phyloP scores from a whole-genome alignment of 176 grass and related monocot genomes.

The Bonia amplexicaulis region DNA sequence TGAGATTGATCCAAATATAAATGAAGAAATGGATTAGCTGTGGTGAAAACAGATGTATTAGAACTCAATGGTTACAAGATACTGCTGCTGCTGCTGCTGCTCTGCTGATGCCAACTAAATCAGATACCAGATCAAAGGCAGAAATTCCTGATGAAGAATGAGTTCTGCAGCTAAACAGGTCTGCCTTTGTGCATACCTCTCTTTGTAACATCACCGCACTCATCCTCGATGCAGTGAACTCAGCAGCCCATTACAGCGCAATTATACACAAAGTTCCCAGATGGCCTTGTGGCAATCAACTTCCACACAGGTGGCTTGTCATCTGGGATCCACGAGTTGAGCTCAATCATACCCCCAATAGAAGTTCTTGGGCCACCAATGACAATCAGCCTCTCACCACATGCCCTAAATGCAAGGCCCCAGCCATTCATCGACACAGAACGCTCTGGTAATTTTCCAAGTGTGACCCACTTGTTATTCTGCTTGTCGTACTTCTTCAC shows the following conservation, averaged over 20 bases:
- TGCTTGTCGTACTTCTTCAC: slow-evolving; percentile 69
- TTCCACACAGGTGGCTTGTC: slow-evolving; percentile 50
- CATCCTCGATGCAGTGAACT: slow-evolving; percentile 30
- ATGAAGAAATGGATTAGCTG: slow-evolving; percentile 46
- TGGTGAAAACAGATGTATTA: slow-evolving; percentile 17
- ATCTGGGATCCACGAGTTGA: slow-evolving; percentile 75
- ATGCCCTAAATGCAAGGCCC: slow-evolving; percentile 85
- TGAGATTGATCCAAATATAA: slow-evolving; percentile 28
- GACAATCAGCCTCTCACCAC: slow-evolving; percentile 67
- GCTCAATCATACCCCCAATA: slow-evolving; percentile 61
- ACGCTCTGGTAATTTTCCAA: slow-evolving; percentile 65
- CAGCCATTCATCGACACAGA: slow-evolving; percentile 81
- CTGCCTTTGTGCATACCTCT: slow-evolving; percentile 25
- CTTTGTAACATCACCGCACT: neutral
- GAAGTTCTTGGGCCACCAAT: slow-evolving; percentile 62
- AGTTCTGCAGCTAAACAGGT: slow-evolving; percentile 15
- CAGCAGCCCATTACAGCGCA: slow-evolving; percentile 91
- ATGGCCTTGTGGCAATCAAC: slow-evolving; percentile 52
- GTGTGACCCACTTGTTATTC: slow-evolving; percentile 69
- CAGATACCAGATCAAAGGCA: slow-evolving; percentile 16
- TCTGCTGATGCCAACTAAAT: slow-evolving; percentile 29
- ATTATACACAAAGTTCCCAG: slow-evolving; percentile 85
- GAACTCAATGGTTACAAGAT: slow-evolving; percentile 31
- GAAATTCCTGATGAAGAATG: slow-evolving; percentile 17
- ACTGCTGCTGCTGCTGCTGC: slow-evolving; percentile 1